phyloP scores from a whole-genome alignment of 2,329 filamentous ascomycete genomes.

The Curvularia spicifera region DNA sequence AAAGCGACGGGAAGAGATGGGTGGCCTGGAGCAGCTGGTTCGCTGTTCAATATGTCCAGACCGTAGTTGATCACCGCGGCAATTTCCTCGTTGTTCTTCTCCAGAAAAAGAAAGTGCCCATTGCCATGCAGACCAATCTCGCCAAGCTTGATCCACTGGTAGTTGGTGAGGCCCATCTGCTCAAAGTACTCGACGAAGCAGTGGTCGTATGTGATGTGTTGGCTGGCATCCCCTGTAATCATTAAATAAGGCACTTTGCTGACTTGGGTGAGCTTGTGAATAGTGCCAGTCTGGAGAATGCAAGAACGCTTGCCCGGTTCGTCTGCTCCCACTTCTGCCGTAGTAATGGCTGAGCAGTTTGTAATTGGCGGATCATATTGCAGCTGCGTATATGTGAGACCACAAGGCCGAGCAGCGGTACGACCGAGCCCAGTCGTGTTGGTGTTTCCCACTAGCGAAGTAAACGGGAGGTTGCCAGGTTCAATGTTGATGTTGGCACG shows the following conservation, averaged over 20 bases:
- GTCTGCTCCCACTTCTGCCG: slow-evolving; percentile 20
- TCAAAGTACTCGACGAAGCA: slow-evolving; percentile 38
- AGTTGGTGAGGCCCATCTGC: slow-evolving; percentile 53
- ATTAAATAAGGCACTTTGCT: slow-evolving; percentile 40
- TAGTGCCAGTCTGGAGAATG: slow-evolving; percentile 24
- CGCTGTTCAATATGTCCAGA: slow-evolving; percentile 9
- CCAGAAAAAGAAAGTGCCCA: slow-evolving; percentile 62
- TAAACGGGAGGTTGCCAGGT: slow-evolving; percentile 26
- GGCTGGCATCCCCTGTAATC: slow-evolving; percentile 40
- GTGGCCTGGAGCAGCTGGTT: slow-evolving; percentile 5
- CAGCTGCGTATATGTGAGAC: slow-evolving; percentile 28
- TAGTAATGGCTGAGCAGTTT: slow-evolving; percentile 25
- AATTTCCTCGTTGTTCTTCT: slow-evolving; percentile 59
- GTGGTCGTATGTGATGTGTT: slow-evolving; percentile 43
- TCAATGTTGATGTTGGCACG: slow-evolving; percentile 34
- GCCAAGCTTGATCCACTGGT: slow-evolving; percentile 55
- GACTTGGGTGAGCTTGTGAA: slow-evolving; percentile 27
- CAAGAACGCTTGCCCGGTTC: slow-evolving; percentile 22
- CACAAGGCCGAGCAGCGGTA: slow-evolving; percentile 25
- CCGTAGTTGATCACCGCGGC: slow-evolving; percentile 34
- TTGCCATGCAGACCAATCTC: slow-evolving; percentile 59
- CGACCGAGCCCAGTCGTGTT: slow-evolving; percentile 18
- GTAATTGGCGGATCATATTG: slow-evolving; percentile 24
- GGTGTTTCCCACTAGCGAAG: slow-evolving; percentile 12
- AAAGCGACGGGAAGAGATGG: slow-evolving; percentile 1